phyloP scores from a whole-genome alignment of 2,329 filamentous ascomycete genomes.

The Biscogniauxia sp. region DNA sequence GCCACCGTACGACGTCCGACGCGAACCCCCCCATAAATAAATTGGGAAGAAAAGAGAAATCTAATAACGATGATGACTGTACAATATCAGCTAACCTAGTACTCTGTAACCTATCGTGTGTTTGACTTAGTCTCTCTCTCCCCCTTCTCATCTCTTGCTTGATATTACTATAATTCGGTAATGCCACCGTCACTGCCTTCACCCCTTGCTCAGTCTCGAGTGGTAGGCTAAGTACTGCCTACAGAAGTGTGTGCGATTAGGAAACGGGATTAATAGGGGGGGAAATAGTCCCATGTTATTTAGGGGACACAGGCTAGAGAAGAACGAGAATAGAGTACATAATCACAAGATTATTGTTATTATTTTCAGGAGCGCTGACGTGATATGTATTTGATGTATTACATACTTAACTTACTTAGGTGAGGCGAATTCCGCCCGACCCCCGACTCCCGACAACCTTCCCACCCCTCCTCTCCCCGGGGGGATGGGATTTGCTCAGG shows the following conservation, averaged over 20 bases:
- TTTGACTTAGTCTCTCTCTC: not conserved
- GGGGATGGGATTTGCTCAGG: not conserved
- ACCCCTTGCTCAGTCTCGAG: not conserved
- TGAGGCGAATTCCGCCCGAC: not conserved
- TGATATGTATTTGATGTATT: not conserved
- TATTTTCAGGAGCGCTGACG: not conserved
- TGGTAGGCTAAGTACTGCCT: not conserved
- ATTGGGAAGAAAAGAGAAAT: constrained; percentile 3
- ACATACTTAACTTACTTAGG: not conserved
- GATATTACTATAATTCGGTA: not conserved
- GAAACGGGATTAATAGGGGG: not conserved
- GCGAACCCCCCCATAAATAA: no score
- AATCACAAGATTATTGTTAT: not conserved
- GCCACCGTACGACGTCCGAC: not conserved
- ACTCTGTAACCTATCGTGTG: not conserved
- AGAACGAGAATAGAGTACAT: not conserved
- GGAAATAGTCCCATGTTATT: no score
- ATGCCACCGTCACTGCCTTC: not conserved
- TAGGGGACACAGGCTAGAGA: not conserved
- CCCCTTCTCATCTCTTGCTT: not conserved
- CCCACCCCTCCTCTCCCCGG: no score
- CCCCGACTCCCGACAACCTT: no score
- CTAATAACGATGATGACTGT: not conserved
- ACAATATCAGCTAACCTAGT: not conserved
- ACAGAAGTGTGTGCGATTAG: not conserved